Evolutionary conservation across 495 filamentous ascomycete genomes (phyloP).

Genomic region (Penicillium maclennaniae): DNA sequence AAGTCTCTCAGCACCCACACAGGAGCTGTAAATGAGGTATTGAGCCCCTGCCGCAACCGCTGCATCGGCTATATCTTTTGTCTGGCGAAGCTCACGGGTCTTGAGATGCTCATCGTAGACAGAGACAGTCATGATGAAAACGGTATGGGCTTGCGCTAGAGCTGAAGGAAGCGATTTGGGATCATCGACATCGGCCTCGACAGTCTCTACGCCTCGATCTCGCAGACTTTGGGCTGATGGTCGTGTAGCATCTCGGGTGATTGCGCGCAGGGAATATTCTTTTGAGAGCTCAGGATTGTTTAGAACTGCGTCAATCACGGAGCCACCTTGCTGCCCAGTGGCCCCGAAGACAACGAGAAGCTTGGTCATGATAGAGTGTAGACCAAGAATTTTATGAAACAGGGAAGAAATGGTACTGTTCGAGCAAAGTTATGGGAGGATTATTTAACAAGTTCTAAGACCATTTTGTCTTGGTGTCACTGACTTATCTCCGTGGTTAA

Average conservation of each 20-base stretch:
- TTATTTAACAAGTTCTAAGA: neutral
- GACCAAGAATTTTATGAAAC: neutral
- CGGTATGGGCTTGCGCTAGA: conserved; percentile 42
- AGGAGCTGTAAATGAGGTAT: conserved; percentile 50
- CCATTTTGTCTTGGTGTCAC: neutral
- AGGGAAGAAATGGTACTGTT: no score
- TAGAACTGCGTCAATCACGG: conserved; percentile 51
- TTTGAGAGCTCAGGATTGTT: conserved; percentile 44
- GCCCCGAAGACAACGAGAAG: conserved; percentile 58
- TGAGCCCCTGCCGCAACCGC: conserved; percentile 40
- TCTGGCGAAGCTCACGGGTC: conserved; percentile 35
- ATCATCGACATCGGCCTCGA: conserved; percentile 43
- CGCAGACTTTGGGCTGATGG: conserved; percentile 26
- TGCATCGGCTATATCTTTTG: conserved; percentile 44
- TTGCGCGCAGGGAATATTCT: conserved; percentile 50
- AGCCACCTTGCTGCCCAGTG: conserved; percentile 60
- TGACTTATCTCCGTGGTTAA: neutral
- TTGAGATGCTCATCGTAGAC: conserved; percentile 27
- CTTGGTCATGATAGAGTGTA: conserved; percentile 36
- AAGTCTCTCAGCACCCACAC: conserved; percentile 25
- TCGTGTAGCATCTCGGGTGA: conserved; percentile 40
- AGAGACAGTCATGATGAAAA: conserved; percentile 47
- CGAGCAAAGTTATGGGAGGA: neutral
- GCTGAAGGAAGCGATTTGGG: conserved; percentile 39
- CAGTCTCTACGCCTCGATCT: conserved; percentile 43